Base-by-base conservation (phyloP, 805 yeast genomes). In the Lachancea waltii region DNA sequence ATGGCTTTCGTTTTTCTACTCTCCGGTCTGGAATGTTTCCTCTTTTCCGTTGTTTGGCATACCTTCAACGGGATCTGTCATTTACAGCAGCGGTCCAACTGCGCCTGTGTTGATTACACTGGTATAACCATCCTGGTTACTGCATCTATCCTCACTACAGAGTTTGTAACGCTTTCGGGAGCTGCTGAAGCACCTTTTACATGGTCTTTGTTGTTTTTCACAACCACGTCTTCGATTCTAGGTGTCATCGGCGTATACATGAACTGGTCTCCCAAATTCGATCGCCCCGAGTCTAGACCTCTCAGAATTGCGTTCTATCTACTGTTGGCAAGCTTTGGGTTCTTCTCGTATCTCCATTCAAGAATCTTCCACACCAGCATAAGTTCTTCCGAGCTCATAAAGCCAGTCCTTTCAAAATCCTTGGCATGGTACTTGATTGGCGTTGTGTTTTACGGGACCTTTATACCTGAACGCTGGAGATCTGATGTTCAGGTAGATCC, bases 221-320 rank as follows among this genome's bases (percentile, higher is more conserved):
- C 86, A 58, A 29, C 67, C 1, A 68, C 80, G 48, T 82, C 95
- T 1, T 55, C 76, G 1, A 26, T 73, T 1, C 75, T 87, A 40
- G 95, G 97, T 3, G 36, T 68, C 2, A 58, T 76, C 14, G 97
- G 97, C 1, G 73, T 85, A 20, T 56, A 70, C 13, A 77, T 90
- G 65, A 85, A 92, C 40, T 90, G 97, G 95, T 77, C 87, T n/a
- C 90, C 95, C 3, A 72, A 68, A 48, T 90, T 92, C 60, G 97
- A 92, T 60, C 72, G 75, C 40, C 95, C 95, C 3, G 94, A 85
- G 53, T 77, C 85, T 44, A 70, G 95, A 45, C 78, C 81, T 4
- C 63, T 85, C 40, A 69, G 97, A 48, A 85, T 92, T 41, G 68
- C 75, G 9, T 90, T 90, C 49, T 90, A 85, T 58, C 68, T 85